These are phyloP conservation scores for Penicillium daleae DNA, from an alignment of 495 filamentous ascomycete genomes.

Conservation along the genomic window DNA sequence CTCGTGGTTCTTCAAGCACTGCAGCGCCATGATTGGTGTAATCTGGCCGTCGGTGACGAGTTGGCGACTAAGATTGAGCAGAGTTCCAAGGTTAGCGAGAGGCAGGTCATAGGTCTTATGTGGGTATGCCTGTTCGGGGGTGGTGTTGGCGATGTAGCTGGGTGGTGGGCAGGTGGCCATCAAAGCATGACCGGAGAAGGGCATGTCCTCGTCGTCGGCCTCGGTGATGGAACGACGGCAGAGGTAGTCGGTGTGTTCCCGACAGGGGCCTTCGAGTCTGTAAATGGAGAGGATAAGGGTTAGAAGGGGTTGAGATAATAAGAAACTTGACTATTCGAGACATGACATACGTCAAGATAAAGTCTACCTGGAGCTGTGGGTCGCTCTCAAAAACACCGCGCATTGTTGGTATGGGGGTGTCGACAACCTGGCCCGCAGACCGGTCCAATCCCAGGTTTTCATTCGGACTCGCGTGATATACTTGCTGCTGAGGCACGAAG, in stretches of 20 bases:
- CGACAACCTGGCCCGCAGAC: slow-evolving; percentile 28
- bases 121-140: slow-evolving; percentile 44
- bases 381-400: slow-evolving; percentile 71
- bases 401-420: slow-evolving; percentile 44
- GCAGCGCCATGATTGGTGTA: slow-evolving; percentile 96
- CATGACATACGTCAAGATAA: slow-evolving; percentile 87
- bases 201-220: slow-evolving; percentile 53
- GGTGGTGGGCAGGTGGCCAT: slow-evolving; percentile 86
- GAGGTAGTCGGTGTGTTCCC: slow-evolving; percentile 83
- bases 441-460: slow-evolving; percentile 41
- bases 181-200: slow-evolving; percentile 77
- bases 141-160: slow-evolving; percentile 50
- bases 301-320: slow-evolving; percentile 14
- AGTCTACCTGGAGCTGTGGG: slow-evolving; percentile 85
- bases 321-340: neutral
- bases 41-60: slow-evolving; percentile 90
- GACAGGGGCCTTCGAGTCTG: slow-evolving; percentile 93
- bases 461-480: slow-evolving; percentile 28
- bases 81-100: slow-evolving; percentile 72
- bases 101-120: slow-evolving; percentile 57
- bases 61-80: slow-evolving; percentile 82
- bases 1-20: slow-evolving; percentile 74
- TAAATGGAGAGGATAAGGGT: slow-evolving; percentile 14
- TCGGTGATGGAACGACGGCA: slow-evolving; percentile 52
- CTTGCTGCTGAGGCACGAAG: slow-evolving; percentile 39